These are phyloP conservation scores for Fusarium tuaranense DNA, from an alignment of 2,329 filamentous ascomycete genomes.

Conservation along the genomic window DNA sequence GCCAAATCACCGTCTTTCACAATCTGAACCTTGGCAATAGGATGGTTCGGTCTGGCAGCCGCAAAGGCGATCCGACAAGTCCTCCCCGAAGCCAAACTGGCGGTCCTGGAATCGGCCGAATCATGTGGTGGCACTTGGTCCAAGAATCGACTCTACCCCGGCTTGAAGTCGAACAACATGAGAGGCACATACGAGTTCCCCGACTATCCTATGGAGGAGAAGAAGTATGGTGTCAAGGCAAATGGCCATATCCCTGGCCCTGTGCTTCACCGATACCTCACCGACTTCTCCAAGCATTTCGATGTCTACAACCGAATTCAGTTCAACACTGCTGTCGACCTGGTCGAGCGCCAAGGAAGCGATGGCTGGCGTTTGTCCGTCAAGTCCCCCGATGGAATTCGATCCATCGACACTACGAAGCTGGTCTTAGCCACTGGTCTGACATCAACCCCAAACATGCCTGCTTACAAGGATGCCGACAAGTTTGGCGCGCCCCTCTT, in stretches of 20 bases:
- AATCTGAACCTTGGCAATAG: slow-evolving; percentile 34
- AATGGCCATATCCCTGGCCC: slow-evolving; percentile 51
- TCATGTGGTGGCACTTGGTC: slow-evolving; percentile 72
- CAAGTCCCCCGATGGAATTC: neutral
- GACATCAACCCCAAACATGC: slow-evolving; percentile 58
- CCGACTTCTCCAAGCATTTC: slow-evolving; percentile 56
- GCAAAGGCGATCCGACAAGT: slow-evolving; percentile 65
- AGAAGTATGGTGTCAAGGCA: slow-evolving; percentile 54
- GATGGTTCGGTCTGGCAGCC: slow-evolving; percentile 63
- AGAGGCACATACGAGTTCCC: slow-evolving; percentile 72
- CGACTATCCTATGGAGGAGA: slow-evolving; percentile 70
- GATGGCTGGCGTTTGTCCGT: slow-evolving; percentile 37
- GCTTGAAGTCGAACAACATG: slow-evolving; percentile 73
- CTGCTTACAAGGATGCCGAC: slow-evolving; percentile 51
- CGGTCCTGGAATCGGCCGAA: slow-evolving; percentile 62
- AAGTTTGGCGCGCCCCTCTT: slow-evolving; percentile 54
- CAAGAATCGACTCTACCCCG: slow-evolving; percentile 67
- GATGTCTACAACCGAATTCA: slow-evolving; percentile 60
- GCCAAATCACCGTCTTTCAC: neutral
- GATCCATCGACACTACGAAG: slow-evolving; percentile 47
- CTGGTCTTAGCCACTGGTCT: slow-evolving; percentile 64
- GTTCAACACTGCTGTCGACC: slow-evolving; percentile 62
- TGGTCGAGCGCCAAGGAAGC: slow-evolving; percentile 47
- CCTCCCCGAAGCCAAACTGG: slow-evolving; percentile 58
- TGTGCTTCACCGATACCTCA: slow-evolving; percentile 52